Percentiles rank a stretch among this genome's conserved stretches.
Evolutionary conservation across 495 filamentous ascomycete species (phyloP).

Genomic region (Aspergillus egyptiacus): DNA sequence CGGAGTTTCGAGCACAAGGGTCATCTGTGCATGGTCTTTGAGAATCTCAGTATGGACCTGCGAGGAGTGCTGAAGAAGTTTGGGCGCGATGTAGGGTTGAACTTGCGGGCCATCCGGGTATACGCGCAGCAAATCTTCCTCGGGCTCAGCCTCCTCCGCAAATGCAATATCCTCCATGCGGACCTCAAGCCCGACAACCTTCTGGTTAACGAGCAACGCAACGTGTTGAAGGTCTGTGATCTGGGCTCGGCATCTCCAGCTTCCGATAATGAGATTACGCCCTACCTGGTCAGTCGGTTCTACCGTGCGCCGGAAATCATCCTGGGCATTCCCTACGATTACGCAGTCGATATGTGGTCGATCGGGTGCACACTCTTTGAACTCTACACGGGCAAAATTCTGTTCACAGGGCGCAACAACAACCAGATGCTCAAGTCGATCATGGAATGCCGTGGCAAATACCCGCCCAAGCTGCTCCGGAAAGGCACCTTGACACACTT

Average conservation of each 20-base stretch:
- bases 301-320: constrained; percentile 97
- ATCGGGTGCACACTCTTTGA: constrained; percentile 96
- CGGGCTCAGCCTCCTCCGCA: constrained; percentile 75
- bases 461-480: constrained; percentile 78
- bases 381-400: constrained; percentile 92
- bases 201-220: constrained; percentile 78
- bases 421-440: constrained; percentile 96
- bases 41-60: constrained; percentile 87
- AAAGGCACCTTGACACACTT: constrained; percentile 63
- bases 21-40: constrained; percentile 94
- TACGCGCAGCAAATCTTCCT: constrained; percentile 95
- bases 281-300: constrained; percentile 92
- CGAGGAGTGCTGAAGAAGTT: constrained; percentile 96
- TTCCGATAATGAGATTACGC: constrained; percentile 83
- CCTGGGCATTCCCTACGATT: constrained; percentile 89
- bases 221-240: constrained; percentile 89
- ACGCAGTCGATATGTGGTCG: constrained; percentile 94
- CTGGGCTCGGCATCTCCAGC: constrained; percentile 87
- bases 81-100: constrained; percentile 88
- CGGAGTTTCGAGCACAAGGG: constrained; percentile 88
- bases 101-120: constrained; percentile 72
- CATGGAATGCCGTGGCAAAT: constrained; percentile 93
- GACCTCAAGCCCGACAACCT: constrained; percentile 98
- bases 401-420: constrained; percentile 92
- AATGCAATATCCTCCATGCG: constrained; percentile 88